Base-by-base conservation (phyloP, 2,329 filamentous ascomycete genomes). In the Colletotrichum phormii region DNA sequence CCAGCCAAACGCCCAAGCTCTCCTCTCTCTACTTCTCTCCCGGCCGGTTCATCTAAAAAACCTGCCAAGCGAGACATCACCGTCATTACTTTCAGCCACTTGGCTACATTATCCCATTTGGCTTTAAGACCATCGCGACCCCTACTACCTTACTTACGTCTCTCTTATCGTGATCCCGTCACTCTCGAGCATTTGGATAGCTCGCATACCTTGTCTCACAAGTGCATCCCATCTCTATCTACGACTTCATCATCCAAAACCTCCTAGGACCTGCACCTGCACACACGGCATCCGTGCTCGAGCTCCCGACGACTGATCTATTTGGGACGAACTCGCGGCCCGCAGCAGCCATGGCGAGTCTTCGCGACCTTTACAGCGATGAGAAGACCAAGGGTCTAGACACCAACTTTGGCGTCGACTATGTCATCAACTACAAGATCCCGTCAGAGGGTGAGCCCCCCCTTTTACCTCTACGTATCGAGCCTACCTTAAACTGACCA, bases 341-440 rank as follows among this genome's bases (percentile, higher is more conserved):
- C 49, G 57, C 29, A 42, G 35, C 55, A 63, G 57, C 53, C 13
- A 75, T 75, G 74, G 74, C 74, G 49, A 74, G 68, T 58, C 57
- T 75, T 51, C 66, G 63, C 24, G 64, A 67, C 58, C 68, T 75
- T 12, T 74, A 74, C 55, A 72, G 74, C 58, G 64, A 65, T 15
- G 64, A 72, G 57, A 60, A 74, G 63, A 60, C 67, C 46, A 62
- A 73, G n/a, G 74, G 74, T 37, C 64, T 74, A 35, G 68, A 72
- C 35, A 66, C 64, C 22, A 75, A 75, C 58, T 74, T 72, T 69
- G 69, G 94, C 66, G 94, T 98, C 73, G 95, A 98, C 86, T 98
- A 95, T 87, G 95, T 98, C 70, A 89, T 98, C 75, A 90, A 91
- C 79, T 98, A 94, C 83, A 88, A 92, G 71, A 92, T 96, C 79